Conservation (phyloP, 192 early-diverging fungal genomes). For the Obelidium mucronatum region DNA sequence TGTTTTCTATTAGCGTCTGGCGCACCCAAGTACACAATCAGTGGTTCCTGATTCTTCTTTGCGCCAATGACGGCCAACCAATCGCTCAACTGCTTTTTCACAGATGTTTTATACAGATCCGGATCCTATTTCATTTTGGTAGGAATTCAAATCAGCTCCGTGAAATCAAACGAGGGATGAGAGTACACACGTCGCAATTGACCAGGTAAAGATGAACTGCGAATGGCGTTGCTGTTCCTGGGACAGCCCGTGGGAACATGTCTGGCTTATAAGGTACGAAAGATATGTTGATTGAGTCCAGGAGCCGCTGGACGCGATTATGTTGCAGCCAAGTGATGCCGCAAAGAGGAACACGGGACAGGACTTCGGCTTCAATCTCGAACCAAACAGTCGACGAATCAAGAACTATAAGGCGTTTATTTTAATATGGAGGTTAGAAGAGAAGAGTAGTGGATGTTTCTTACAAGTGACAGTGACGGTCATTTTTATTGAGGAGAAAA, state of each 20-base stretch:
- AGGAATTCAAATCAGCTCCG: neutral
- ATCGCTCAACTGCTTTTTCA: slow-evolving; percentile 73
- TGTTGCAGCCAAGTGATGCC: slow-evolving; percentile 28
- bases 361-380: slow-evolving; percentile 46
- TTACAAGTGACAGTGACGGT: too few species aligned
- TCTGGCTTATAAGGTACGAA: slow-evolving; percentile 49
- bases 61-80: slow-evolving; percentile 77
- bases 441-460: too few species aligned
- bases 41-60: slow-evolving; percentile 86
- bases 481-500: too few species aligned
- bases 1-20: slow-evolving; percentile 37
- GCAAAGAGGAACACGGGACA: slow-evolving; percentile 36
- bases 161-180: neutral
- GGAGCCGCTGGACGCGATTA: slow-evolving; percentile 30
- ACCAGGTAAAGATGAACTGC: slow-evolving; percentile 86
- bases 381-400: slow-evolving; percentile 34
- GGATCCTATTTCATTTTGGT: slow-evolving; percentile 62
- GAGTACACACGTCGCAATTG: slow-evolving; percentile 68
- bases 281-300: slow-evolving; percentile 49
- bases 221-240: slow-evolving; percentile 56
- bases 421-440: too few species aligned
- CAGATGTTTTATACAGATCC: slow-evolving; percentile 73
- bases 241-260: slow-evolving; percentile 56
- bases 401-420: too few species aligned
- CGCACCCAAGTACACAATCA: slow-evolving; percentile 65